phyloP scores from a whole-genome alignment of 371 early-diverging fungal species.

The Dipsacomyces acuminosporus region DNA sequence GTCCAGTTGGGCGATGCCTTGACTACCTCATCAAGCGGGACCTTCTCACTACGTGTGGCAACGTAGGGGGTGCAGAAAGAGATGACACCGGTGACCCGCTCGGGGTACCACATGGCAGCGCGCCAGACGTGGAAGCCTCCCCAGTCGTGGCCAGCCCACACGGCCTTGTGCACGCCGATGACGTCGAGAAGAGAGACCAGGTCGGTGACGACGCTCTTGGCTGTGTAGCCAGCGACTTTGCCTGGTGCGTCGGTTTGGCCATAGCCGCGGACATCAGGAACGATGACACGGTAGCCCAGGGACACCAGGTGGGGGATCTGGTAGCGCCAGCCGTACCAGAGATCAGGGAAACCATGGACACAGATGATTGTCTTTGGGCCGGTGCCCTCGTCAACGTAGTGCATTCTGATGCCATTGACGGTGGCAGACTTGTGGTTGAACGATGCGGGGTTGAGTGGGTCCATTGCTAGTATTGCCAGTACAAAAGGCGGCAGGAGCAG shows the following conservation, averaged over 20 bases:
- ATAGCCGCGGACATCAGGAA: slow-evolving; percentile 62
- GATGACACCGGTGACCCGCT: slow-evolving; percentile 57
- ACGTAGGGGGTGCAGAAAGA: slow-evolving; percentile 63
- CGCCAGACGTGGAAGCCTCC: slow-evolving; percentile 68
- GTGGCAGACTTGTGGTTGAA: slow-evolving; percentile 47
- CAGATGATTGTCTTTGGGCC: slow-evolving; percentile 52
- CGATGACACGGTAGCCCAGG: slow-evolving; percentile 69
- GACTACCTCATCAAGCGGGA: slow-evolving; percentile 30
- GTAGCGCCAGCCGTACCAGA: slow-evolving; percentile 68
- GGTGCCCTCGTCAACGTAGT: slow-evolving; percentile 68
- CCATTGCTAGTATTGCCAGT: slow-evolving; percentile 8
- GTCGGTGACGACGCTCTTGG: slow-evolving; percentile 54
- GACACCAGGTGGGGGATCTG: slow-evolving; percentile 61
- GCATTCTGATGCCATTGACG: slow-evolving; percentile 51
- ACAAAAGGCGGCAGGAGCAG: no score
- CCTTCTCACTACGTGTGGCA: slow-evolving; percentile 35
- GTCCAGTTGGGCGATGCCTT: slow-evolving; percentile 31
- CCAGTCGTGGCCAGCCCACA: slow-evolving; percentile 70
- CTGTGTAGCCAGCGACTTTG: slow-evolving; percentile 53
- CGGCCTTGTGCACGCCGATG: slow-evolving; percentile 55
- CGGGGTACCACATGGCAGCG: slow-evolving; percentile 60
- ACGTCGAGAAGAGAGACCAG: slow-evolving; percentile 58
- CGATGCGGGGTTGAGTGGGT: slow-evolving; percentile 44
- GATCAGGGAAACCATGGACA: slow-evolving; percentile 71
- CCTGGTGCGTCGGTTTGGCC: slow-evolving; percentile 54